Conservation (phyloP, 179 eudicot species). For the Silene noctiflora region DNA sequence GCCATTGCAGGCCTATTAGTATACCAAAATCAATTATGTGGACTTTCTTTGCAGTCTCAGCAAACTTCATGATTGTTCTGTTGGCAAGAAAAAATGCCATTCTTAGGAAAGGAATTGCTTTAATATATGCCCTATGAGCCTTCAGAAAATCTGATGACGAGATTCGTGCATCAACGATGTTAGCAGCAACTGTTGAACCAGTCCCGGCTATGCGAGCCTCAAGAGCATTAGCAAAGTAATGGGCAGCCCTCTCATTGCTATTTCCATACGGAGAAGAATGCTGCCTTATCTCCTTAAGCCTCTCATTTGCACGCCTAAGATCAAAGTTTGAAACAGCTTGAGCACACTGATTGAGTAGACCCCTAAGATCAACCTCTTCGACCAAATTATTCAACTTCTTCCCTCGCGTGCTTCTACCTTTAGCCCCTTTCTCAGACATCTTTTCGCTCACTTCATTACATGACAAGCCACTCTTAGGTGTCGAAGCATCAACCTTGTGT, state of each 20-base stretch:
- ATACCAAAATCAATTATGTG: slow-evolving; percentile 69
- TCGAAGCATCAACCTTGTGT: slow-evolving; percentile 3
- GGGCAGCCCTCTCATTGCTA: not conserved
- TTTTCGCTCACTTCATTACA: slow-evolving; percentile 19
- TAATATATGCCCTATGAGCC: slow-evolving; percentile 49
- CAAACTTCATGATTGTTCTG: slow-evolving; percentile 33
- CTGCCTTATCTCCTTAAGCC: slow-evolving; percentile 48
- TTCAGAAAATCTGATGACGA: slow-evolving; percentile 44
- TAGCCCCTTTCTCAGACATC: slow-evolving; percentile 18
- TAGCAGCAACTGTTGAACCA: slow-evolving; percentile 35
- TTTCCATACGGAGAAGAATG: not conserved
- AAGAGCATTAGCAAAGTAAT: too few relatives aligned
- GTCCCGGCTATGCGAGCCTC: slow-evolving; percentile 10
- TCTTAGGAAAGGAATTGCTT: slow-evolving; percentile 49
- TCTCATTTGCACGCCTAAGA: slow-evolving; percentile 39
- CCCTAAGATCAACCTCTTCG: slow-evolving; percentile 52
- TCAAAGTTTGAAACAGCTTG: slow-evolving; percentile 50
- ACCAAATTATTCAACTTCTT: slow-evolving; percentile 29
- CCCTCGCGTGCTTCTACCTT: slow-evolving; percentile 28
- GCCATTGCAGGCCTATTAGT: slow-evolving; percentile 61
- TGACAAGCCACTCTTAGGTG: not conserved
- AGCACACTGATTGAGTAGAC: slow-evolving; percentile 20
- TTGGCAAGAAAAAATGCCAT: slow-evolving; percentile 40
- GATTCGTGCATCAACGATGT: slow-evolving; percentile 31
- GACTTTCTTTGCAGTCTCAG: slow-evolving; percentile 36